Evolutionary conservation across 2,329 filamentous ascomycete species (phyloP).

Genomic region (Colletotrichum echinochloae): DNA sequence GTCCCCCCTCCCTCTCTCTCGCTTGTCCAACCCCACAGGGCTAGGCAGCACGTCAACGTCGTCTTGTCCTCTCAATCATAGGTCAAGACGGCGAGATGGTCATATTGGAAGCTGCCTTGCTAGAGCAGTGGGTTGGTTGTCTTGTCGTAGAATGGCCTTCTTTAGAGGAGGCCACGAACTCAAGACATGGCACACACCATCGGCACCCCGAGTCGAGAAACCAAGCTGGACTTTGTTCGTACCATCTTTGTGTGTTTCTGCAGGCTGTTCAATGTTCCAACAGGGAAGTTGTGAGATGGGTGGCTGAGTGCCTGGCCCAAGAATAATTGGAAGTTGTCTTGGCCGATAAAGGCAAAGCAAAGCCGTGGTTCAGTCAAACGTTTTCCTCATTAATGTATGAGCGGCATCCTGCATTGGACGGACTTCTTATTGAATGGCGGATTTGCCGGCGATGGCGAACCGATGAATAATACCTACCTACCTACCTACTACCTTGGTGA

Average conservation of each 20-base stretch:
- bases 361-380: slow-evolving; percentile 7
- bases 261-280: background rate
- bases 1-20: too few relatives aligned
- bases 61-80: background rate
- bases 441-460: background rate
- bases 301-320: slow-evolving; percentile 6
- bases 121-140: background rate
- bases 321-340: slow-evolving; percentile 2
- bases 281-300: background rate
- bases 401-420: background rate
- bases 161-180: background rate
- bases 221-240: background rate
- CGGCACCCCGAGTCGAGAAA: background rate
- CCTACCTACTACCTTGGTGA: background rate
- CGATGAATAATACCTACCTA: background rate
- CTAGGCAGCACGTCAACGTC: slow-evolving; percentile 5
- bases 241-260: slow-evolving; percentile 7
- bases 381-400: background rate
- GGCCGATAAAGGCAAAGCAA: slow-evolving; percentile 17
- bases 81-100: background rate
- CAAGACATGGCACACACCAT: background rate
- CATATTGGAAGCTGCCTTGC: background rate
- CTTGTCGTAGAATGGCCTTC: background rate
- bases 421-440: background rate
- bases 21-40: background rate